Base-by-base conservation (phyloP, 306 rosid genomes). In the Inga oerstediana region DNA sequence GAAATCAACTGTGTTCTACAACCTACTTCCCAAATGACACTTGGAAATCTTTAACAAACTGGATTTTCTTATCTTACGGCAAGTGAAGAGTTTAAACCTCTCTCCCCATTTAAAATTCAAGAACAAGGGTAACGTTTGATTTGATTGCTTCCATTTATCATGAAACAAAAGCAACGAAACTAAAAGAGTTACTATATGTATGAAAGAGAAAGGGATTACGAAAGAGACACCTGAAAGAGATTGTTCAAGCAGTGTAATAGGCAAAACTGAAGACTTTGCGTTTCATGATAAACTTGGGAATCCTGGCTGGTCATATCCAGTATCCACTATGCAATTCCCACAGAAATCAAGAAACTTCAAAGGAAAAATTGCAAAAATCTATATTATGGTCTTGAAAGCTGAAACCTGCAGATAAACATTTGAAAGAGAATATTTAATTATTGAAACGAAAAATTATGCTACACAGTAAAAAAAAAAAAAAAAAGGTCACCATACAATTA, bases 191-290 rank as follows among this genome's bases (percentile, higher is more conserved):
- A 58, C 10, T n/a, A 2, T 13, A 61, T 17, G 2, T n/a, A 7
- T 68, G 20, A 52, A 48, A 75, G 15, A 71, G 12, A 45, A 35
- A 85, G 56, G 43, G 14, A 79, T 80, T 67, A 58, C 17, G 32
- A 22, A 61, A 61, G 19, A 37, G 48, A 74, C 43, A 96, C 99
- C 97, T 96, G 99, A 83, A 96, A 94, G 77, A 96, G 98, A 66
- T 91, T 92, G 87, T 96, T 96, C 82, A 94, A 94, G 19, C 94
- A 78, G 75, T 96, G 97, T 32, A 94, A 19, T 83, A 96, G 97
- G 85, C 99, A 96, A 78, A 86, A 94, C 85, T 96, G 99, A 41
- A 96, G 85, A 65, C 78, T 89, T 78, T 96, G 99, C 70, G 89
- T 85, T 85, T 96, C 98, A 83, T 94, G 99, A 83, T 96, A 96